phyloP scores from a whole-genome alignment of 441 rosid genomes.

The Eruca vesicaria region DNA sequence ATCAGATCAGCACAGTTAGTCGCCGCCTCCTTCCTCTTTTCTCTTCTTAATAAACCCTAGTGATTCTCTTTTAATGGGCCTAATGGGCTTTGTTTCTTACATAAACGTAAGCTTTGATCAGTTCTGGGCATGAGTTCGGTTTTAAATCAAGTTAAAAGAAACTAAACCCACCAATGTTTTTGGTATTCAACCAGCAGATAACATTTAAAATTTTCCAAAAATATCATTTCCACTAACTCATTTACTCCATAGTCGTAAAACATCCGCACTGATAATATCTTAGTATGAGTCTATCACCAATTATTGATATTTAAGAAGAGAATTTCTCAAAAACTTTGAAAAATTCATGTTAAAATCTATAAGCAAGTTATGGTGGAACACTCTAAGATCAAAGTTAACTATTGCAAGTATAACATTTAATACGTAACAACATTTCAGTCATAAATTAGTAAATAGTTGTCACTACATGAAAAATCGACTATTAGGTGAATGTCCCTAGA shows the following conservation, averaged over 20 bases:
- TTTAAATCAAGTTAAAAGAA: too few species aligned
- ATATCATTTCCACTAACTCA: neutral
- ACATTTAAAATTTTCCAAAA: neutral
- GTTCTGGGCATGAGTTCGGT: too few species aligned
- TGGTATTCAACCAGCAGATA: too few species aligned
- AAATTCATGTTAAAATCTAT: neutral
- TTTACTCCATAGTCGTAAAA: neutral
- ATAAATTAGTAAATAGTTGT: neutral
- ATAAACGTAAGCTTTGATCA: neutral
- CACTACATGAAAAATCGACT: neutral
- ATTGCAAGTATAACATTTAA: neutral
- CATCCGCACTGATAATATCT: neutral
- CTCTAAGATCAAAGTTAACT: neutral
- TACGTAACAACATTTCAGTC: neutral
- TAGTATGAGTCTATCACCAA: neutral
- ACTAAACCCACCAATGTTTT: too few species aligned
- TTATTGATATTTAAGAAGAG: neutral
- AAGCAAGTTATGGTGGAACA: neutral
- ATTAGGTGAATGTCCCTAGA: too few species aligned
- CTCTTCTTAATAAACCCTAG: slow-evolving; percentile 31
- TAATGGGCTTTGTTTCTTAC: neutral
- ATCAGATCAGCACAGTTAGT: neutral
- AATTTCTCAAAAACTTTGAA: neutral
- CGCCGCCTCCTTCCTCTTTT: slow-evolving; percentile 10
- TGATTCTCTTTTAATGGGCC: slow-evolving; percentile 13